These are phyloP conservation scores for Rehmannia glutinosa DNA, from an alignment of 257 asterid species.

Conservation along the genomic window DNA sequence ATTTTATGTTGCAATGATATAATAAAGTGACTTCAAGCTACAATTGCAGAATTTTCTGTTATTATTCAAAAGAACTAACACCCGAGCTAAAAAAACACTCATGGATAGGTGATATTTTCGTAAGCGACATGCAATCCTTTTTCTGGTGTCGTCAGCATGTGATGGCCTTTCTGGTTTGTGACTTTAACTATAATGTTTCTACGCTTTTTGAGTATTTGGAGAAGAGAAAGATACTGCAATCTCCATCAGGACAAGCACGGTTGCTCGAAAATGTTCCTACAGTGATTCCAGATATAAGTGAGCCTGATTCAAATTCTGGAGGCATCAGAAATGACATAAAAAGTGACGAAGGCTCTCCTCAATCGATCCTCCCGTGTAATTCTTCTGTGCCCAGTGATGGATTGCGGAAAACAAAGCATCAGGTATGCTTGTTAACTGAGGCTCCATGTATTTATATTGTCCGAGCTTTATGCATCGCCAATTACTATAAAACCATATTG, in stretches of 20 bases:
- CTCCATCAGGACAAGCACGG: constrained; percentile 38
- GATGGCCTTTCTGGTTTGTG: constrained; percentile 5
- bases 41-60: too few species aligned
- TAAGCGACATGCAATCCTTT: background rate
- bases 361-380: constrained; percentile 18
- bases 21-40: background rate
- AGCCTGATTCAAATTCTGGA: constrained; percentile 25
- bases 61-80: too few species aligned
- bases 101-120: background rate
- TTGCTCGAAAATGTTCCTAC: constrained; percentile 40
- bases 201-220: constrained; percentile 40
- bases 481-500: too few species aligned
- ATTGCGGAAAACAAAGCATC: too few species aligned
- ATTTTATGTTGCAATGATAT: background rate
- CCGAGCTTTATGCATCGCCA: too few species aligned
- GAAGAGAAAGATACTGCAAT: constrained; percentile 42
- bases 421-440: constrained; percentile 21
- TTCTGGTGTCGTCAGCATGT: too few species aligned
- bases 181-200: constrained; percentile 33
- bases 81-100: too few species aligned
- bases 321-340: constrained; percentile 13
- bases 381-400: too few species aligned
- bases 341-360: constrained; percentile 23
- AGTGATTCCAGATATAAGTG: constrained; percentile 47
- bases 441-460: background rate